Base-by-base conservation (phyloP, 129 eudicot genomes). In the Ambrosia artemisiifolia region DNA sequence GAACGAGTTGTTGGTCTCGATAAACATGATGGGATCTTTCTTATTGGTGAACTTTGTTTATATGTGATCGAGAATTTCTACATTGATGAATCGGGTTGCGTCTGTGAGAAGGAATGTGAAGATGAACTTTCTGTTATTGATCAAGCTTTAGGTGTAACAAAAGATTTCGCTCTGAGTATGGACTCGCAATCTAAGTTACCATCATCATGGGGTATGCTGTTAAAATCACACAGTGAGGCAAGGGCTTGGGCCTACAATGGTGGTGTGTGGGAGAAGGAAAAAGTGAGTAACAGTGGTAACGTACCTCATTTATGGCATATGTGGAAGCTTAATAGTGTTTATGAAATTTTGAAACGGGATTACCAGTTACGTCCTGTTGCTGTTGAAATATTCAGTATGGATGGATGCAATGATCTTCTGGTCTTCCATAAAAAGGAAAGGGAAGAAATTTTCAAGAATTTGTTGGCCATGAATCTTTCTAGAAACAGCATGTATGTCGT, bases 191-290 rank as follows among this genome's bases (percentile, higher is more conserved):
- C 94, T 47, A 88, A 90, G 87, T 84, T 91, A 61, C 84, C 91
- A 47, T 87, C 92, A 40, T 90, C 99, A 3, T 88, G 93, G 99
- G 85, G 85, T 78, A 91, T 72, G 30, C 70, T 86, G 3, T 79
- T 64, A 36, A 90, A 86, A 75, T 53, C 89, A 40, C 82, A 73
- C 43, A 82, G 79, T 20, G 97, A 96, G 49, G 99, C 96, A 69
- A 74, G 97, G 84, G 99, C 99, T 28, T 95, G 99, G 99, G 97
- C 93, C 9, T 95, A 90, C 54, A 86, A 82, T 81, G 96, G 99
- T 56, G 99, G 99, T 50, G 96, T 96, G 13, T 95, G 99, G 99
- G 99, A 97, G 11, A 95, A 90, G 85, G 99, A 95, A 79, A 95
- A 88, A 51, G 83, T 86, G 18, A 60, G 73, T 47, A 82, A 79